Conservation (phyloP, 2,329 filamentous ascomycete species). For the Diaporthe sp. region DNA sequence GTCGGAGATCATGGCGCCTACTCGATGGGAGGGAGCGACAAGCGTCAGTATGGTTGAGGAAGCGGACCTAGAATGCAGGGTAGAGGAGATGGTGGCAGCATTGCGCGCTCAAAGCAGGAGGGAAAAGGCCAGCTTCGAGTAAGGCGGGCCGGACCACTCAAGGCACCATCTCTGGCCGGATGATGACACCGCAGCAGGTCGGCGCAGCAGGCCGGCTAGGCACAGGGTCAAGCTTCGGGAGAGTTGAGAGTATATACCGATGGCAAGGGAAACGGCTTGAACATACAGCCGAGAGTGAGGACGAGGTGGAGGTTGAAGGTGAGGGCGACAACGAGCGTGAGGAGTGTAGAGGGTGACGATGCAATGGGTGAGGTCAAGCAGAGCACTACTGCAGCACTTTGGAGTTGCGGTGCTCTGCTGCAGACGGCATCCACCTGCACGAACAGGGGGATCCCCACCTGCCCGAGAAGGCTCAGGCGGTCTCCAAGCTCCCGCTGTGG, state of each 20-base stretch:
- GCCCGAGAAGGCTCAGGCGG: background rate
- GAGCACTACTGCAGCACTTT: background rate
- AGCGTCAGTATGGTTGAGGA: conserved; percentile 8
- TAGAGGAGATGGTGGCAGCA: background rate
- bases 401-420: conserved; percentile 2
- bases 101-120: background rate
- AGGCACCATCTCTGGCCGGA: conserved; percentile 7
- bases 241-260: background rate
- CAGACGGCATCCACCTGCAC: background rate
- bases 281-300: background rate
- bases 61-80: background rate
- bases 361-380: background rate
- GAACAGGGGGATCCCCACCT: conserved; percentile 25
- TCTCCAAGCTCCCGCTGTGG: conserved; percentile 22
- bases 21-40: background rate
- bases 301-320: background rate
- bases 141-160: background rate
- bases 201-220: background rate
- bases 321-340: background rate
- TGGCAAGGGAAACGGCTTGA: background rate
- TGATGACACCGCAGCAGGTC: conserved; percentile 3
- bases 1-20: conserved; percentile 13
- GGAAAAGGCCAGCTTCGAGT: background rate
- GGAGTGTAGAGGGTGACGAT: background rate
- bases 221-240: background rate